Conservation (phyloP, 495 filamentous ascomycete species). For the Talaromyces thailandensis region DNA sequence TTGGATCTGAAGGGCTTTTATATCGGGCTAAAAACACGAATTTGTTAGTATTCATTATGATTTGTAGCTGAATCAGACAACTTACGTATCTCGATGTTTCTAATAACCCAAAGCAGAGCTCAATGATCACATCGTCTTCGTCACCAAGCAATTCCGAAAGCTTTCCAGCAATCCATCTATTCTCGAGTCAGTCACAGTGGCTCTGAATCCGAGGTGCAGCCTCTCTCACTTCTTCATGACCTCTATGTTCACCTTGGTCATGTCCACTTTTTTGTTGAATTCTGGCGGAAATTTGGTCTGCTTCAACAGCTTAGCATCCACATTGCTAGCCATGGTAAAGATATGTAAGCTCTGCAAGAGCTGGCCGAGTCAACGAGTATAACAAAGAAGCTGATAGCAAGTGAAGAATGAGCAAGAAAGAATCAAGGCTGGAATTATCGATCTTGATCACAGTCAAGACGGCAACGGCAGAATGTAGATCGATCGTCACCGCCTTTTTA, state of each 20-base stretch:
- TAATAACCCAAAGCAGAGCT: conserved; percentile 82
- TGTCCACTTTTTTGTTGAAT: conserved; percentile 93
- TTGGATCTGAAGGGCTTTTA: conserved; percentile 87
- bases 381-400: not conserved
- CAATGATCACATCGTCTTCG: conserved; percentile 92
- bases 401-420: not conserved
- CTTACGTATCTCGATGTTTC: conserved; percentile 74
- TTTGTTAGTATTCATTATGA: not conserved
- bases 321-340: conserved; percentile 57
- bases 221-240: conserved; percentile 88
- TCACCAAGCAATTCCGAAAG: conserved; percentile 79
- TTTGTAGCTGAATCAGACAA: conserved; percentile 10
- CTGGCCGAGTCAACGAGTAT: not conserved
- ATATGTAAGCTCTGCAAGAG: not conserved
- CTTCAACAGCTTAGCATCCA: conserved; percentile 80
- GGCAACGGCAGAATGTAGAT: not conserved
- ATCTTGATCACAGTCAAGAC: not conserved
- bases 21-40: conserved; percentile 60
- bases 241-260: conserved; percentile 91
- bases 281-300: conserved; percentile 90
- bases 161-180: conserved; percentile 83
- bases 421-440: not conserved
- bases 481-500: not conserved
- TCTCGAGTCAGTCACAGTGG: not conserved
- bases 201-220: not conserved